phyloP scores from a whole-genome alignment of 495 filamentous ascomycete genomes.

The Hypoxylon lenormandii region DNA sequence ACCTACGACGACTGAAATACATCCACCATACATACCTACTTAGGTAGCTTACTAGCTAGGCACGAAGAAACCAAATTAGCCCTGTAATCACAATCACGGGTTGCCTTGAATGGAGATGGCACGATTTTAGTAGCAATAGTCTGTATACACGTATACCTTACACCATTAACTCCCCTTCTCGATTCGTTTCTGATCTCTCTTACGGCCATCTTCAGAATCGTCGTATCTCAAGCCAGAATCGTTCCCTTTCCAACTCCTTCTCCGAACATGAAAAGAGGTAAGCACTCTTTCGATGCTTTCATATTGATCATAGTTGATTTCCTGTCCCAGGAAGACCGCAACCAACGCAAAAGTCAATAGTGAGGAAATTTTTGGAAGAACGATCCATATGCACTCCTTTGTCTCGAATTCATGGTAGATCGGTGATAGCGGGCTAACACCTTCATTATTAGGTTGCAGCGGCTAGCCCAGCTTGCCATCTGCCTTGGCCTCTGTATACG shows the following conservation, averaged over 20 bases:
- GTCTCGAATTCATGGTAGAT: slow-evolving; percentile 20
- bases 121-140: slow-evolving; percentile 23
- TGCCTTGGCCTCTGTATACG: slow-evolving; percentile 64
- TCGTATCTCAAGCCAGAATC: slow-evolving; percentile 16
- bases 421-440: slow-evolving; percentile 17
- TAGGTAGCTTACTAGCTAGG: background rate
- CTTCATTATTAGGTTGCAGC: slow-evolving; percentile 38
- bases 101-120: background rate
- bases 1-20: too few relatives aligned
- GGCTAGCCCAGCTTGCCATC: slow-evolving; percentile 70
- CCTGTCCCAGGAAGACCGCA: background rate
- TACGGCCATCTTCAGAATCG: slow-evolving; percentile 1
- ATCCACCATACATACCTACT: too few relatives aligned
- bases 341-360: background rate
- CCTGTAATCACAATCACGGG: too few relatives aligned
- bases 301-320: slow-evolving; percentile 5
- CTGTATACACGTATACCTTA: slow-evolving; percentile 42
- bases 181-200: background rate
- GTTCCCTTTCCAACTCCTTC: slow-evolving; percentile 19
- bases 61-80: background rate
- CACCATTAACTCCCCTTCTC: slow-evolving; percentile 13
- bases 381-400: slow-evolving; percentile 1
- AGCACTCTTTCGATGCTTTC: slow-evolving; percentile 14
- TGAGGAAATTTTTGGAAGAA: background rate
- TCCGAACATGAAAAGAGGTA: slow-evolving; percentile 17